These are phyloP conservation scores for Verticillium klebahnii DNA, from an alignment of 2,329 filamentous ascomycete species.

Conservation along the genomic window DNA sequence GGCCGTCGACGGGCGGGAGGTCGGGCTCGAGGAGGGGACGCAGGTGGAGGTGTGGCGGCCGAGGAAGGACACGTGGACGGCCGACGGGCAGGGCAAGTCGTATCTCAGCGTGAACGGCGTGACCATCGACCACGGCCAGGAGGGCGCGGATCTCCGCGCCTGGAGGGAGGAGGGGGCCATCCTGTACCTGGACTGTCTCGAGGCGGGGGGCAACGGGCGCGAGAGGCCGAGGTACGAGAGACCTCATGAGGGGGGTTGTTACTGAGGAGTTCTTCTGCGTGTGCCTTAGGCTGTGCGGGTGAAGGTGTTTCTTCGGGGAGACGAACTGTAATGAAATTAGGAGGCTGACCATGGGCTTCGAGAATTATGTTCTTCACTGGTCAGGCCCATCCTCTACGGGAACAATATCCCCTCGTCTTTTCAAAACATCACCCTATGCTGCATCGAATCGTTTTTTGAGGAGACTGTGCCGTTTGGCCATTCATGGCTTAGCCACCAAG, in stretches of 20 bases:
- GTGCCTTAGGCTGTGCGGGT: no score
- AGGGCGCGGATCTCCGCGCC: slow-evolving; percentile 30
- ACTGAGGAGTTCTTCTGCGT: background rate
- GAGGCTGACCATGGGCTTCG: no score
- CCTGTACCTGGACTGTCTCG: slow-evolving; percentile 16
- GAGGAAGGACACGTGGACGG: slow-evolving; percentile 19
- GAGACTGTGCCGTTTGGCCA: no score
- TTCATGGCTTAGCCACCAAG: no score
- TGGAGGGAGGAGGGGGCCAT: slow-evolving; percentile 29
- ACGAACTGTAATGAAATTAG: no score
- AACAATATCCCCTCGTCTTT: no score
- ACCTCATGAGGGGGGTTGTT: slow-evolving; percentile 6
- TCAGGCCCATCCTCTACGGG: no score
- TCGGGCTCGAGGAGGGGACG: background rate
- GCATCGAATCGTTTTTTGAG: no score
- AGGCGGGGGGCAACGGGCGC: background rate
- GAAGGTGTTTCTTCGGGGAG: no score
- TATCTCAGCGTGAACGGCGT: slow-evolving; percentile 34
- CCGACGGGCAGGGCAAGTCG: background rate
- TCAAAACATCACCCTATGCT: no score
- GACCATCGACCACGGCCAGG: slow-evolving; percentile 29
- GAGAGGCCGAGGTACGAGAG: slow-evolving; percentile 7
- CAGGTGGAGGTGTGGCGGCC: slow-evolving; percentile 19
- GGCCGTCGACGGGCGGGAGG: slow-evolving; percentile 11
- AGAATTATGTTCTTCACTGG: no score